phyloP scores from a whole-genome alignment of 257 asterid species.

The Solanum chilense region DNA sequence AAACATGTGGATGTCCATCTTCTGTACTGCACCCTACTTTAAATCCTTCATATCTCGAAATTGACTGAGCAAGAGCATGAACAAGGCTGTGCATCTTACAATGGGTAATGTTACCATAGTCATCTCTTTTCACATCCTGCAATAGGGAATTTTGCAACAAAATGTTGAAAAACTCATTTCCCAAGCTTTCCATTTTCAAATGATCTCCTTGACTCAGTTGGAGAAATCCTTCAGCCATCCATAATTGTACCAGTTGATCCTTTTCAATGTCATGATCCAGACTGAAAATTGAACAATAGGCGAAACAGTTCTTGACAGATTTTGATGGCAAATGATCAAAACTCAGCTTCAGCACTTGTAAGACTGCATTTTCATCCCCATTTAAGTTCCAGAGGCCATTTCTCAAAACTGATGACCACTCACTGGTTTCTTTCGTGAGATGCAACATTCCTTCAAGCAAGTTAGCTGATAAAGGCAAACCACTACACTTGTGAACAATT shows the following conservation, averaged over 20 bases:
- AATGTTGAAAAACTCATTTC: not conserved
- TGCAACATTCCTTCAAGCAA: slow-evolving; percentile 15
- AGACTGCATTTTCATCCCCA: not conserved
- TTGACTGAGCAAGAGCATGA: slow-evolving; percentile 15
- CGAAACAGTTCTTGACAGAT: slow-evolving; percentile 19
- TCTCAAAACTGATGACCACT: slow-evolving; percentile 4
- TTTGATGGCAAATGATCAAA: slow-evolving; percentile 13
- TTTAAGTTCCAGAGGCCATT: not conserved
- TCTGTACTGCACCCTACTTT: not conserved
- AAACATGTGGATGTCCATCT: not conserved
- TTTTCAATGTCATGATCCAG: not conserved
- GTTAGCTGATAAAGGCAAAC: slow-evolving; percentile 23
- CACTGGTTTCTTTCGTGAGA: not conserved
- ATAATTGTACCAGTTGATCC: slow-evolving; percentile 3
- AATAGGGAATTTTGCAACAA: slow-evolving; percentile 18
- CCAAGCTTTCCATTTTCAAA: not conserved
- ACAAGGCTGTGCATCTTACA: slow-evolving; percentile 21
- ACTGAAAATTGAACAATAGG: slow-evolving; percentile 14
- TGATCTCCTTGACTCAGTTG: not conserved
- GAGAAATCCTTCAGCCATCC: slow-evolving; percentile 31
- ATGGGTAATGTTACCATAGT: slow-evolving; percentile 10
- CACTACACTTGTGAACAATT: slow-evolving; percentile 18
- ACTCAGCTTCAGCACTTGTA: slow-evolving; percentile 12
- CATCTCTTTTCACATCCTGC: slow-evolving; percentile 9
- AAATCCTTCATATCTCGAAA: not conserved